phyloP scores from a whole-genome alignment of 164 flowering plant species.

The Stephania japonica region DNA sequence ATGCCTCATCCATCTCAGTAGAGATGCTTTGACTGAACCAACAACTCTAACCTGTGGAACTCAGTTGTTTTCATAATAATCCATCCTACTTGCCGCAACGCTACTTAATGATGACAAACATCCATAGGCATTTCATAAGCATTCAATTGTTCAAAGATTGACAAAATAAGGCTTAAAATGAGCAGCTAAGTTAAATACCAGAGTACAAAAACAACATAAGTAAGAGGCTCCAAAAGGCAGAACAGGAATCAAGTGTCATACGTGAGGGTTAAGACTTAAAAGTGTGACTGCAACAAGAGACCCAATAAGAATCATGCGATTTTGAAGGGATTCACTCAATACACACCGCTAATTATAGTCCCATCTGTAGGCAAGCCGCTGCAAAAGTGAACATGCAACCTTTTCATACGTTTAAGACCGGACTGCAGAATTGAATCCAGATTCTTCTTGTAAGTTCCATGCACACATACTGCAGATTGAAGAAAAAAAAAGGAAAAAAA shows the following conservation, averaged over 20 bases:
- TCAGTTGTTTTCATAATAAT: no score
- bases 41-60: no score
- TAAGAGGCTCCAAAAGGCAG: not conserved
- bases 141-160: not conserved
- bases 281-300: not conserved
- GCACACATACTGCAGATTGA: constrained; percentile 69
- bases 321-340: not conserved
- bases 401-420: constrained; percentile 84
- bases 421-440: constrained; percentile 69
- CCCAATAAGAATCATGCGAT: not conserved
- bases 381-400: constrained; percentile 90
- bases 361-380: constrained; percentile 80
- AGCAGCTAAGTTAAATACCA: not conserved
- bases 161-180: not conserved
- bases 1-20: no score
- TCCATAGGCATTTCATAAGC: not conserved
- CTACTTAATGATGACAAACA: no score
- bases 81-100: no score
- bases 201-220: not conserved
- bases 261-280: not conserved
- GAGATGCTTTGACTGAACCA: no score
- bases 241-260: not conserved
- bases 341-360: constrained; percentile 81
- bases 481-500: not conserved
- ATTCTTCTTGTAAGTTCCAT: constrained; percentile 82